phyloP scores from a whole-genome alignment of 768 basidiomycete species.

The Suillus weaverae region DNA sequence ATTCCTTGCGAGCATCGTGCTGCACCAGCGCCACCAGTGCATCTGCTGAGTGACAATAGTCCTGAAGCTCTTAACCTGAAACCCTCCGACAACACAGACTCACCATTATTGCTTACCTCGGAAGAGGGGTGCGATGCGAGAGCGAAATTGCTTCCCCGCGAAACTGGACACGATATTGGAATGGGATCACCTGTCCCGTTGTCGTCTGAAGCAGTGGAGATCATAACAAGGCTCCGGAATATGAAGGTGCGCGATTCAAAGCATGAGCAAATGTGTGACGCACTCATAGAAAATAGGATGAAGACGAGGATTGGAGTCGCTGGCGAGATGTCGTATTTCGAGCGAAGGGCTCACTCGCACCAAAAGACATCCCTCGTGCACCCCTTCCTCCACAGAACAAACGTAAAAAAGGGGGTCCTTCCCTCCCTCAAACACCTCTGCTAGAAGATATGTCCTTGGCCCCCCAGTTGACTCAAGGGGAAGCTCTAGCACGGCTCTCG shows the following conservation, averaged over 20 bases:
- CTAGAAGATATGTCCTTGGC: background rate
- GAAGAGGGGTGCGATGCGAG: slow-evolving; percentile 9
- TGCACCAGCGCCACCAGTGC: slow-evolving; percentile 56
- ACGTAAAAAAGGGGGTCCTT: slow-evolving; percentile 53
- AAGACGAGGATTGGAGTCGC: slow-evolving; percentile 85
- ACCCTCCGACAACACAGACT: background rate
- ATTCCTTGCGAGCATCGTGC: slow-evolving; percentile 64
- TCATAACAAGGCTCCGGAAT: slow-evolving; percentile 79
- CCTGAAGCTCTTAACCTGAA: slow-evolving; percentile 43
- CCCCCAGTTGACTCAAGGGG: slow-evolving; percentile 46
- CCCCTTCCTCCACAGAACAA: slow-evolving; percentile 62
- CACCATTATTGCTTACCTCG: background rate
- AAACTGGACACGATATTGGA: slow-evolving; percentile 85
- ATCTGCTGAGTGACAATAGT: slow-evolving; percentile 37
- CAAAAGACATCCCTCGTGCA: slow-evolving; percentile 28
- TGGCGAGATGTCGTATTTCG: slow-evolving; percentile 86
- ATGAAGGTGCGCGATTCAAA: slow-evolving; percentile 63
- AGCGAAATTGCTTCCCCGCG: slow-evolving; percentile 66
- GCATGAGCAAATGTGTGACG: background rate
- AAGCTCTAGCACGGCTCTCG: slow-evolving; percentile 44
- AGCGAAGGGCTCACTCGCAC: slow-evolving; percentile 59
- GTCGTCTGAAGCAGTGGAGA: slow-evolving; percentile 69
- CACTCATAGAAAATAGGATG: slow-evolving; percentile 51
- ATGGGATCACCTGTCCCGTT: slow-evolving; percentile 85
- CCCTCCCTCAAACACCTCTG: background rate